Base-by-base conservation (phyloP, 441 rosid species). In the Populus hybrid region DNA sequence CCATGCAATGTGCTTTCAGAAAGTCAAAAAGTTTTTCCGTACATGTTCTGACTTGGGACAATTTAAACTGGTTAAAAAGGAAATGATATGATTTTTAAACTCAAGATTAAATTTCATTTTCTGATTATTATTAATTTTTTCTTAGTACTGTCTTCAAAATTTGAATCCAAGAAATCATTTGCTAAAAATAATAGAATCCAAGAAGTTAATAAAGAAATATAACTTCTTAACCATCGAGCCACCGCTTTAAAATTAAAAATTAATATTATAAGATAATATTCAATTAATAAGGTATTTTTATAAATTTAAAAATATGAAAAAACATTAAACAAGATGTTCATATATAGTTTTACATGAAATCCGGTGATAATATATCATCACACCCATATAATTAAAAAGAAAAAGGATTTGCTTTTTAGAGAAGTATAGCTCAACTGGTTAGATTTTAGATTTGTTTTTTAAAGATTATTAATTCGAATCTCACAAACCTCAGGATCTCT, bases 371-470 rank as follows among this genome's bases (percentile, higher is more conserved):
- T 1, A 38, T 38, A 38, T 38, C 10, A 38, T 38, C 11, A 38
- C 2, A 1, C 0, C 11, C 0, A 38, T 9, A 38, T 9, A 38
- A 38, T 8, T n/a, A 8, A 7, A 36, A 0, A 24, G 1, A 1
- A 24, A 0, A 24, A 24, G 24, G 24, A 1, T 24, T 24, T 24
- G 24, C 0, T 24, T 24, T 24, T 24, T 24, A 24, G 24, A 24
- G 24, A 0, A 2, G 1, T 36, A 1, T 36, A 36, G 10, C 0
- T 36, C 2, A 36, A 36, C 0, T 36, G 0, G 2, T 36, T 0
- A 36, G 0, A 2, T 7, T 1, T 0, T 36, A 7, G 0, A 1
- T 36, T 36, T 36, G 0, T 7, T 36, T 1, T 1, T 0, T 36
- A 7, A 2, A 36, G 1, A 7, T 36, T 0, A 36, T 1, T 0